These are phyloP conservation scores for Puccinia horiana DNA, from an alignment of 1,284 basidiomycete species.

Conservation along the genomic window DNA sequence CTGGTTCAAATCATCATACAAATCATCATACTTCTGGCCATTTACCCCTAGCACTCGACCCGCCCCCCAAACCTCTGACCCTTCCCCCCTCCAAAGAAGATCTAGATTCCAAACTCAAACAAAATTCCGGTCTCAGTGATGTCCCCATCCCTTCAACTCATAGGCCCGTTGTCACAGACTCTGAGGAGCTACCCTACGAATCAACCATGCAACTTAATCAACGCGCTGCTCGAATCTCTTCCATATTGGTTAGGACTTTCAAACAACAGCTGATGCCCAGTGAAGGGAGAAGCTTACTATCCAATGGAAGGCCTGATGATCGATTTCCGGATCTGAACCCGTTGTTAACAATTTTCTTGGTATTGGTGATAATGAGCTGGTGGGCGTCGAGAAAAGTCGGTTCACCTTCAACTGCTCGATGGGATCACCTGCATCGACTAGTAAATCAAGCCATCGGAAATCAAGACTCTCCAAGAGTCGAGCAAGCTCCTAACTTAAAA, in stretches of 20 bases:
- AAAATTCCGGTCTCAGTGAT: not conserved
- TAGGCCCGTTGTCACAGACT: conserved; percentile 5
- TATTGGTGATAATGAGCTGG: conserved; percentile 36
- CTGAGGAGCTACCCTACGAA: not conserved
- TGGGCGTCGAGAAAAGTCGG: conserved; percentile 38
- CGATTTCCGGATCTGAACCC: conserved; percentile 33
- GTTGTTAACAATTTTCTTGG: conserved; percentile 31
- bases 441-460: conserved; percentile 25
- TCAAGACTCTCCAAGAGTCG: not conserved
- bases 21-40: conserved; percentile 9
- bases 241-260: conserved; percentile 33
- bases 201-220: conserved; percentile 37
- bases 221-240: conserved; percentile 42
- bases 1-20: not conserved
- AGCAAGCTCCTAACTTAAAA: not conserved
- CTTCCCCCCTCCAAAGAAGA: conserved; percentile 22
- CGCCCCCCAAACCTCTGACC: conserved; percentile 22
- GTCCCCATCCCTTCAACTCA: conserved; percentile 1
- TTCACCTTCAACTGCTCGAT: conserved; percentile 26
- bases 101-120: conserved; percentile 6
- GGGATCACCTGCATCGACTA: conserved; percentile 34
- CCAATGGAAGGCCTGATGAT: conserved; percentile 28
- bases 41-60: conserved; percentile 34
- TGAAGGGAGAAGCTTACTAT: not conserved
- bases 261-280: conserved; percentile 26